phyloP scores from a whole-genome alignment of 257 asterid species.

The Thymus mandschuricus region DNA sequence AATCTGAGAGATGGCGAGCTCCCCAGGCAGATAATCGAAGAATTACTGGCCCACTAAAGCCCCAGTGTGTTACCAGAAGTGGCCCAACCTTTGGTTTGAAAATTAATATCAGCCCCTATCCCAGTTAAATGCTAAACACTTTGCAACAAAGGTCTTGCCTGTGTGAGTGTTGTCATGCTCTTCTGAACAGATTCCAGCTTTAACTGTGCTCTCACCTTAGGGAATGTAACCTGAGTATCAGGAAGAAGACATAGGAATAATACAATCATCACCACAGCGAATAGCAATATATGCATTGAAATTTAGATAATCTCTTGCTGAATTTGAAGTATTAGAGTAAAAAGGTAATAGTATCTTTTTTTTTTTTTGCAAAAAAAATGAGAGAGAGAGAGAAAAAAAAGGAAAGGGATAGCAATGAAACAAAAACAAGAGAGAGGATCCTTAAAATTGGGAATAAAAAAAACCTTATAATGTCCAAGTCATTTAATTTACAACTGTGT shows the following conservation, averaged over 20 bases:
- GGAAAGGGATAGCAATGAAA: too few species aligned
- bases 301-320: background rate
- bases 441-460: background rate
- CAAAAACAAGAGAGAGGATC: background rate
- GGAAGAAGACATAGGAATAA: constrained; percentile 6
- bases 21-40: constrained; percentile 98
- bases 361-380: too few species aligned
- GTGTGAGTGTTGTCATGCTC: constrained; percentile 77
- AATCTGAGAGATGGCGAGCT: constrained; percentile 77
- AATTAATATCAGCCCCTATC: constrained; percentile 33
- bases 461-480: background rate
- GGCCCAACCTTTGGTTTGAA: constrained; percentile 75
- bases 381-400: too few species aligned
- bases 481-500: background rate
- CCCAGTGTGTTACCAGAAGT: constrained; percentile 96
- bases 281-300: constrained; percentile 4
- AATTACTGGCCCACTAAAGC: constrained; percentile 96
- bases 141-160: constrained; percentile 57
- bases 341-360: background rate
- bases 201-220: constrained; percentile 81
- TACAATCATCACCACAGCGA: background rate
- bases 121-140: constrained; percentile 22
- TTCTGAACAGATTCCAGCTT: constrained; percentile 59
- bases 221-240: constrained; percentile 63
- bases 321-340: background rate